A percentile compares a stretch with the other conserved stretches of the same genome.
Conservation (phyloP, 257 asterid genomes). For the Gynochthodes officinalis region DNA sequence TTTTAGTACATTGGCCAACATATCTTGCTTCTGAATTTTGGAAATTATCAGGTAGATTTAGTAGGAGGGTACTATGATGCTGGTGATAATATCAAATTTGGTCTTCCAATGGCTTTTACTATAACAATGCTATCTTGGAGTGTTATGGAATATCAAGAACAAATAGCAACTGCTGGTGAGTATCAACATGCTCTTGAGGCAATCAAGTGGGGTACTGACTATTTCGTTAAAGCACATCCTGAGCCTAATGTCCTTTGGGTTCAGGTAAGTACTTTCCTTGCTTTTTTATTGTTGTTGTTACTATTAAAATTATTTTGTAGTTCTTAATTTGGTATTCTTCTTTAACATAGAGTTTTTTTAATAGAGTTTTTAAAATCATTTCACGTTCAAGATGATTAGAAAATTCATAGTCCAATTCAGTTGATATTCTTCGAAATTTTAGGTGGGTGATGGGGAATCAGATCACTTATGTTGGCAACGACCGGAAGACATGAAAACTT, state of each 20-base stretch:
- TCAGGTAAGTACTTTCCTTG: constrained; percentile 7
- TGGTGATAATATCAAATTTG: constrained; percentile 25
- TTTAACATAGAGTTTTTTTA: too few relatives aligned
- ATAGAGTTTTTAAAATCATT: too few relatives aligned
- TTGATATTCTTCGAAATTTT: background rate
- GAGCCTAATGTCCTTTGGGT: constrained; percentile 21
- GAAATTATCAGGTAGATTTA: constrained; percentile 13
- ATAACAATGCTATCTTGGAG: constrained; percentile 28
- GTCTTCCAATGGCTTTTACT: constrained; percentile 29
- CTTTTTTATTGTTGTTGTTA: too few relatives aligned
- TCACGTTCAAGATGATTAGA: too few relatives aligned
- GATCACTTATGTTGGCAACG: constrained; percentile 85
- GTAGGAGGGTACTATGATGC: constrained; percentile 30
- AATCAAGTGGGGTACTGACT: constrained; percentile 31
- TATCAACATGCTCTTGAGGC: constrained; percentile 19
- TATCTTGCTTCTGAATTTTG: too few relatives aligned
- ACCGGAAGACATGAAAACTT: constrained; percentile 82
- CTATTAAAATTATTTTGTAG: too few relatives aligned
- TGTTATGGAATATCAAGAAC: constrained; percentile 16
- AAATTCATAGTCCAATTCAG: background rate
- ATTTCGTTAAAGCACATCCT: constrained; percentile 23
- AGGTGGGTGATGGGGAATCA: constrained; percentile 77
- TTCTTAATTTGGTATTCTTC: too few relatives aligned
- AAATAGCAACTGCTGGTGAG: constrained; percentile 11
- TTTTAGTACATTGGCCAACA: too few relatives aligned